These are phyloP conservation scores for Suillus tomentosus DNA, from an alignment of 768 basidiomycete genomes.

Conservation along the genomic window DNA sequence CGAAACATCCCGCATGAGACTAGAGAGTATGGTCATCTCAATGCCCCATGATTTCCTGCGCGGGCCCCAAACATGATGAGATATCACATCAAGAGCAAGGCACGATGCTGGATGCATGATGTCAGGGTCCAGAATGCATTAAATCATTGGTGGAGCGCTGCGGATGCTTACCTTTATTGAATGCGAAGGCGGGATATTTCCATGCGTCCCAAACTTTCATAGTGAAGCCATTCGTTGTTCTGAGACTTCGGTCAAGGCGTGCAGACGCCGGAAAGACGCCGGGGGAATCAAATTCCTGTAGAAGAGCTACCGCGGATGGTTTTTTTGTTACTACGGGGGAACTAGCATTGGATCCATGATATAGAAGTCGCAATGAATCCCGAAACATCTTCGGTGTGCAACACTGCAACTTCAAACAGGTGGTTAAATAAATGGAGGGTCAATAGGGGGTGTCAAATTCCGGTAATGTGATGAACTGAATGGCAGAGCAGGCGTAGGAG, in stretches of 20 bases:
- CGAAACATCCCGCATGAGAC: constrained; percentile 81
- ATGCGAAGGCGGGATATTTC: constrained; percentile 68
- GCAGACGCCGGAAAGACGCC: constrained; percentile 74
- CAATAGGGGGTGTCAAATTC: too few species aligned
- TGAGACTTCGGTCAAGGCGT: constrained; percentile 69
- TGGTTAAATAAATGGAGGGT: background rate
- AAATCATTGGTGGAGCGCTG: too few species aligned
- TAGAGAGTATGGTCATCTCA: constrained; percentile 88
- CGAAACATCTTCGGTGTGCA: constrained; percentile 24
- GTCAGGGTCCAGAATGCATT: background rate
- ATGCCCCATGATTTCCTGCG: constrained; percentile 91
- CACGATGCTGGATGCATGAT: constrained; percentile 25
- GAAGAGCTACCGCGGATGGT: constrained; percentile 19
- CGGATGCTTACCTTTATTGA: constrained; percentile 57
- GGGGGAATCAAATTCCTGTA: constrained; percentile 62
- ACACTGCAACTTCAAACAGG: too few species aligned
- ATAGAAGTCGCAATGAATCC: constrained; percentile 26
- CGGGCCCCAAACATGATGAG: constrained; percentile 84
- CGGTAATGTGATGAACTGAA: background rate
- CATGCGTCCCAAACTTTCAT: constrained; percentile 70
- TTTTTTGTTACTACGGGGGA: constrained; percentile 23
- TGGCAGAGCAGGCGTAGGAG: background rate
- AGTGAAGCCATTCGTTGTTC: constrained; percentile 53
- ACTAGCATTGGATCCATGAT: constrained; percentile 14
- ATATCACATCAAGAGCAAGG: constrained; percentile 67